Base-by-base conservation (phyloP, 1,284 basidiomycete species). In the Ceratobasidium papillatum region DNA sequence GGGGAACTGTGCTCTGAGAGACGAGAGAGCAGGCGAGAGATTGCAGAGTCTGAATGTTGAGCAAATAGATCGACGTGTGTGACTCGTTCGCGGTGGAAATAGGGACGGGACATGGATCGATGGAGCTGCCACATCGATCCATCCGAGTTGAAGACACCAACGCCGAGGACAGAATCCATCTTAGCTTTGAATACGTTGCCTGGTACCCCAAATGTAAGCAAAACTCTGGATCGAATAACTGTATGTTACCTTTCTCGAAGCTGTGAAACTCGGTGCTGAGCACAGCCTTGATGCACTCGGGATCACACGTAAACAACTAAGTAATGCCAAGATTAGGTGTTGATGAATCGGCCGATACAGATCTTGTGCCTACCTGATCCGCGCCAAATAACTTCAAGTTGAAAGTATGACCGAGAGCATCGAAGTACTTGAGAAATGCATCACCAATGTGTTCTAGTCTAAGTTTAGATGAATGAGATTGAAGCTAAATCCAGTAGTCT, bases 331-430 rank as follows among this genome's bases (percentile, higher is more conserved):
- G 58, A 12, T 22, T 38, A 30, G 17, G 22, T 11, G 19, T 38
- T 22, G 56, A 38, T 59, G n/a, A 41, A 38, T 19, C 34, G 34
- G 56, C 27, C 41, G 36, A 14, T 22, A 27, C 45, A n/a, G 45
- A 47, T 47, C 45, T 47, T 41, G 19, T 32, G 83, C 87, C 78
- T 78, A 90, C 91, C 80, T 85, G 86, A 80, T 92, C 89, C 71
- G 83, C 82, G 87, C 90, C 90, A 0, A 92, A 81, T 74, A 92
- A 85, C 58, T 87, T 84, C 3, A 88, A 85, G 77, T 91, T 91
- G 52, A 91, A 84, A 2, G 89, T 91, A 76, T 85, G 87, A 64
- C 88, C 85, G 77, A 91, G 90, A 80, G 91, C 87, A 76, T 90
- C 84, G 77, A 91, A 91, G 14, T 91, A 83, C 43, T 85, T 83